Base-by-base conservation (phyloP, 306 rosid genomes). In the Styphnolobium japonicum region DNA sequence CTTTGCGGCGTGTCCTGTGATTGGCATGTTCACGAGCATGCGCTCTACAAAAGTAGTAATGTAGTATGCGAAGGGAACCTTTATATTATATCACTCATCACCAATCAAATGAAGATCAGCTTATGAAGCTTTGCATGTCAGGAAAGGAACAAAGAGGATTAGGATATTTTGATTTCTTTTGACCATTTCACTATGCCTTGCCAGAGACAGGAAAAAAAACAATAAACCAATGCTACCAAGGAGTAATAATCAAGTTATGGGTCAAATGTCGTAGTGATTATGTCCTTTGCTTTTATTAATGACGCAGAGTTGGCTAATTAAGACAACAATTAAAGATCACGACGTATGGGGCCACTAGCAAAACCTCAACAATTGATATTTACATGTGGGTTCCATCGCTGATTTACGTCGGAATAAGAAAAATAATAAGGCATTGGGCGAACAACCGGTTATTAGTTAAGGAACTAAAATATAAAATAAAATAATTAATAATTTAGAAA, bases 321-420 rank as follows among this genome's bases (percentile, higher is more conserved):
- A 80, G 62, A 67, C 57, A 23, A 63, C 58, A 63, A 22, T 51
- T 49, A 80, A 51, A 64, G 39, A 80, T 80, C 84, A 36, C 60
- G 31, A 63, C 58, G 27, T 3, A 31, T 7, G 48, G 67, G 64
- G 36, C 60, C 73, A 58, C 53, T 1, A 2, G 29, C 19, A 31
- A 39, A 43, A 7, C 76, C 61, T 31, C 22, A 31, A 61, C 73
- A 63, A 65, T 63, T 7, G 56, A 65, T 77, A 64, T 49, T 76
- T 40, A 76, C 73, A 49, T 51, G 81, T 76, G 81, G 81, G 65
- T 64, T 76, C 73, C 81, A 76, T 34, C 57, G 16, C 0, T 76
- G 53, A 34, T 76, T 64, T 49, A 36, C 51, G 73, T 64, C 73
- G 8, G 55, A 22, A 21, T 45, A 9, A 4, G 1, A 42, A 61